A percentile compares a stretch with the other conserved stretches of the same genome.
Evolutionary conservation across 371 early-diverging fungal genomes (phyloP).

Genomic region (Batrachochytrium dendrobatidis): DNA sequence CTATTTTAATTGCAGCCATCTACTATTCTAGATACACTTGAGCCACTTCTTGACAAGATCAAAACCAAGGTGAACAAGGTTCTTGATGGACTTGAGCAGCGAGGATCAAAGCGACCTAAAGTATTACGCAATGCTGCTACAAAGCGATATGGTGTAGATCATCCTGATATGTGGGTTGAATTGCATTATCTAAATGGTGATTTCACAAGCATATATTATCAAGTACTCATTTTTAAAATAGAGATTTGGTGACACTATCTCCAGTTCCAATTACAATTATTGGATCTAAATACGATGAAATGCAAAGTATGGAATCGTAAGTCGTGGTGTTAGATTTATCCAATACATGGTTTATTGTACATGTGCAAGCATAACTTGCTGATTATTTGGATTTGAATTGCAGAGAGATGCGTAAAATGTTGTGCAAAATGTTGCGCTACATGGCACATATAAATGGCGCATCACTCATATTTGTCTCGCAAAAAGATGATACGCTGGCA

Average conservation of each 20-base stretch:
- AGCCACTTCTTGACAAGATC: conserved; percentile 25
- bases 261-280: conserved; percentile 37
- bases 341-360: not conserved
- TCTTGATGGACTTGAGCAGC: conserved; percentile 29
- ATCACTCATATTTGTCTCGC: conserved; percentile 27
- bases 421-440: conserved; percentile 31
- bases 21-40: conserved; percentile 20
- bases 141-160: conserved; percentile 35
- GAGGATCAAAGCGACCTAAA: conserved; percentile 46
- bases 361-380: not conserved
- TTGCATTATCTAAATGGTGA: not conserved
- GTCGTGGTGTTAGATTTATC: not conserved
- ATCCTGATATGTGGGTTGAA: conserved; percentile 31
- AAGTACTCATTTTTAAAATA: conserved; percentile 5
- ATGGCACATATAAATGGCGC: conserved; percentile 42
- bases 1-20: conserved; percentile 16
- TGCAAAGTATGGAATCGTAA: conserved; percentile 39
- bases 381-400: not conserved
- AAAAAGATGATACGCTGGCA: conserved; percentile 28
- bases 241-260: conserved; percentile 21
- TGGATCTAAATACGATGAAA: conserved; percentile 37
- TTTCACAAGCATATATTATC: not conserved
- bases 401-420: conserved; percentile 33
- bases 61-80: conserved; percentile 18
- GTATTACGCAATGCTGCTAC: conserved; percentile 22